Percentiles rank a stretch among this genome's conserved stretches.
Evolutionary conservation across 345 rosid genomes (phyloP).

Genomic region (Hibiscus tridactylites): DNA sequence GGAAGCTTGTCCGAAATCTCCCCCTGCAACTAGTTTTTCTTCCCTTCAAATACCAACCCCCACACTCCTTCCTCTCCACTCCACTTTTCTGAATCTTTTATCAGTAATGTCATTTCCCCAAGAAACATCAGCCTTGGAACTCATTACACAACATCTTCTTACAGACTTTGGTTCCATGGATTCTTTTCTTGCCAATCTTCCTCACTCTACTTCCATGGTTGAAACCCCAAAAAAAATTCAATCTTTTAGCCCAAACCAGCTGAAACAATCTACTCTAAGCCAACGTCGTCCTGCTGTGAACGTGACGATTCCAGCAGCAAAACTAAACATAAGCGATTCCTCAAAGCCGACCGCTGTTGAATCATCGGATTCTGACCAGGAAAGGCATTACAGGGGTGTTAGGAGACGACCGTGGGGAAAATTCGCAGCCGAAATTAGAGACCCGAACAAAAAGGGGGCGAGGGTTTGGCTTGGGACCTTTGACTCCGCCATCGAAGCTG

Average conservation of each 20-base stretch:
- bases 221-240: not conserved
- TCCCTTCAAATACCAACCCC: constrained; percentile 12
- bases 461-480: constrained; percentile 93
- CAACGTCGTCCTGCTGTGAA: constrained; percentile 56
- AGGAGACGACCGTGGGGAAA: constrained; percentile 88
- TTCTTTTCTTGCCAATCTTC: constrained; percentile 20
- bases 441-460: constrained; percentile 75
- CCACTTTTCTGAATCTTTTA: not conserved
- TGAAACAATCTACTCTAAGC: constrained; percentile 40
- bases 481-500: constrained; percentile 76
- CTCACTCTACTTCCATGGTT: not conserved
- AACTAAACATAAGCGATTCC: constrained; percentile 1
- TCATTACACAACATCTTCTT: constrained; percentile 57
- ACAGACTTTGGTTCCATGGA: constrained; percentile 43
- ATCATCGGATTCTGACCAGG: constrained; percentile 10
- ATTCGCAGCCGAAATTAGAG: constrained; percentile 85
- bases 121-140: constrained; percentile 45
- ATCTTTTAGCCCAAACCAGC: not conserved
- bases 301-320: constrained; percentile 33
- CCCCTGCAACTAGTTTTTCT: not conserved
- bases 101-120: constrained; percentile 16
- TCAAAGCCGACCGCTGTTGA: not conserved
- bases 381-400: constrained; percentile 77
- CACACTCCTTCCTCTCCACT: constrained; percentile 26
- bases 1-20: constrained; percentile 22